phyloP scores from a whole-genome alignment of 352 stramenopile species.

The Phytophthora pistaciae region DNA sequence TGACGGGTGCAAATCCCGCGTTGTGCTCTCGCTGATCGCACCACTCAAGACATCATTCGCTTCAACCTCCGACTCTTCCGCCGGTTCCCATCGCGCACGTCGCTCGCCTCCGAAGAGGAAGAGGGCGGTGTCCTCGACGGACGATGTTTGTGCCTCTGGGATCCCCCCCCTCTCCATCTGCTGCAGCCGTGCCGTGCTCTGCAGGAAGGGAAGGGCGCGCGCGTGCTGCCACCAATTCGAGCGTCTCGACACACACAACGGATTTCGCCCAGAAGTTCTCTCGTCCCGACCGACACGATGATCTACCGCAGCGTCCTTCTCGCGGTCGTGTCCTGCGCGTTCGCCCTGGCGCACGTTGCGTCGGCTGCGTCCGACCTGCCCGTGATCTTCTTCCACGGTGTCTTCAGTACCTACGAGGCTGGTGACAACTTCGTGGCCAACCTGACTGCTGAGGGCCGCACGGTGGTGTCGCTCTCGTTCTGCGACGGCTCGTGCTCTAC shows the following conservation, averaged over 20 bases:
- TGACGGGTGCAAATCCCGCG: slow-evolving; percentile 20
- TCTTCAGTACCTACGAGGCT: slow-evolving; percentile 21
- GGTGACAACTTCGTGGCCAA: slow-evolving; percentile 34
- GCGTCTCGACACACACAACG: slow-evolving; percentile 20
- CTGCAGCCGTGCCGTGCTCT: background rate
- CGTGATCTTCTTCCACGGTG: slow-evolving; percentile 58
- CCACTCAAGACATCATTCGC: slow-evolving; percentile 2
- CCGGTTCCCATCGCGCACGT: slow-evolving; percentile 3
- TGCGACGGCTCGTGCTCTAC: slow-evolving; percentile 36
- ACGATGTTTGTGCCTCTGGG: slow-evolving; percentile 15
- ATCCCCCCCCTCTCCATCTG: slow-evolving; percentile 15
- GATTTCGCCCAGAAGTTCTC: slow-evolving; percentile 23
- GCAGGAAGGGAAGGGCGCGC: slow-evolving; percentile 11
- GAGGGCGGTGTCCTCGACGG: background rate
- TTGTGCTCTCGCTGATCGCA: slow-evolving; percentile 20
- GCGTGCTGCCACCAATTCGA: slow-evolving; percentile 17
- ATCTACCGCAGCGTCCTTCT: slow-evolving; percentile 15
- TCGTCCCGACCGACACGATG: slow-evolving; percentile 14
- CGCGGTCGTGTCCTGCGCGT: slow-evolving; percentile 9
- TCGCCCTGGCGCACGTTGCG: slow-evolving; percentile 12
- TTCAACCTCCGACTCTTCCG: slow-evolving; percentile 15
- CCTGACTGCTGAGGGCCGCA: slow-evolving; percentile 36
- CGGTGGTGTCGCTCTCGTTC: slow-evolving; percentile 47
- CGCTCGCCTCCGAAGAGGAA: background rate
- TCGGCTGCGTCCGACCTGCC: slow-evolving; percentile 28